A percentile compares a stretch with the other conserved stretches of the same genome.
These are phyloP conservation scores for Schoenoplectus tabernaemontani DNA, from an alignment of 202 grass and related monocot species.

Conservation along the genomic window DNA sequence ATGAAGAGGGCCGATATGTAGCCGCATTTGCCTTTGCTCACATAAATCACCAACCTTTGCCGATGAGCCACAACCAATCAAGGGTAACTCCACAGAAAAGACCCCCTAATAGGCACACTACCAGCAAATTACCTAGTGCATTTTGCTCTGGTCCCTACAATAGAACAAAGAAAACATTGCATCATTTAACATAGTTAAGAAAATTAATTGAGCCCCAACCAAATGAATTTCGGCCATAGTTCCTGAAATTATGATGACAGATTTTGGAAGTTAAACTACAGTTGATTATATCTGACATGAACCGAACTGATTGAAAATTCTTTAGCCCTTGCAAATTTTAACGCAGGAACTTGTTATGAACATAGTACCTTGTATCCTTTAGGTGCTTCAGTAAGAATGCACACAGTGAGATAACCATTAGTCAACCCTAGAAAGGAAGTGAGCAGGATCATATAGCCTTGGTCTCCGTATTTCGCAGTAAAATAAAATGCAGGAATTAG, in stretches of 20 bases:
- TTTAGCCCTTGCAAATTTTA: not conserved
- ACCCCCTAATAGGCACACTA: conserved; percentile 37
- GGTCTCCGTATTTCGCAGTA: conserved; percentile 74
- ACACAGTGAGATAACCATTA: conserved; percentile 88
- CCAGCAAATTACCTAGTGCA: conserved; percentile 62
- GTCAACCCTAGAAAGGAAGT: conserved; percentile 77
- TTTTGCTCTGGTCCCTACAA: conserved; percentile 62
- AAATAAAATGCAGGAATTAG: conserved; percentile 93
- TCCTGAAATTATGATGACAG: not conserved
- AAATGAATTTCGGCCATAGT: not conserved
- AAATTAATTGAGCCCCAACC: too few species aligned
- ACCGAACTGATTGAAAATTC: too few species aligned
- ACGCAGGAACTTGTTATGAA: not conserved
- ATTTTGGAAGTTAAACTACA: too few species aligned
- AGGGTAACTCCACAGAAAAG: conserved; percentile 48
- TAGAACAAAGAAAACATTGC: conserved; percentile 1
- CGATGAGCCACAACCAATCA: conserved; percentile 80
- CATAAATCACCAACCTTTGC: conserved; percentile 56
- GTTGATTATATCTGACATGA: too few species aligned
- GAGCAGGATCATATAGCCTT: conserved; percentile 91
- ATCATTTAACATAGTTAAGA: not conserved
- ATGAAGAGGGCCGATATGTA: not conserved
- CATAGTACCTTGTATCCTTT: conserved; percentile 54
- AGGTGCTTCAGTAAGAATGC: conserved; percentile 71
- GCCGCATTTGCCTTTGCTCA: not conserved